Evolutionary conservation across 1,139 yeast genomes (phyloP), one percentile per base, ranked within the genome.

Genomic region (Suhomyces choctaworum): DNA sequence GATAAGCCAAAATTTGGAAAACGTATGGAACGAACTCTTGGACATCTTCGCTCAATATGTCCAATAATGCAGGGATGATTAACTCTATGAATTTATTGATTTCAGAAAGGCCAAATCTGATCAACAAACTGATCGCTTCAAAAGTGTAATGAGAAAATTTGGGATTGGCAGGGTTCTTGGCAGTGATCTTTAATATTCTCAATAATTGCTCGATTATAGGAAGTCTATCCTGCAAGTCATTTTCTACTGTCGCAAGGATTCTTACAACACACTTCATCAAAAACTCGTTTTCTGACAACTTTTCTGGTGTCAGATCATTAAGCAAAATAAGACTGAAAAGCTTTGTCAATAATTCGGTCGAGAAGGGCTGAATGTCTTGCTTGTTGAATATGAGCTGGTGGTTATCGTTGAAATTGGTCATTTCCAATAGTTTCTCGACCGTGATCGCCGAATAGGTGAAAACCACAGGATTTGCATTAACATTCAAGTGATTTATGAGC

Each of bases 141-240:
- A 94, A 94, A 2, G 86, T 73, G 54, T 80, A 94, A 60, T 94
- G 98, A 6, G 90, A 78, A 56, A 92, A 94, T 49, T 82, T 79
- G 16, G 99, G 98, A 58, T 94, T 94, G 8, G 97, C 86, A 10
- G 98, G 99, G 52, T 94, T 94, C 50, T 81, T 82, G 25, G 90
- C 71, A 34, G 90, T 87, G 15, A 80, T 77, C 22, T 71, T 72
- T 31, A 90, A 70, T 34, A 94, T 85, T 33, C 73, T 69, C 35
- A 89, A 62, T 29, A 92, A 66, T 54, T 90, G 92, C 21, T 74
- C 70, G 30, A 85, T 64, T 13, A 82, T 66, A 13, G 78, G 72
- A 8, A 66, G 46, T 37, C 73, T 64, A 16, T 53, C 45, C 14
- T 62, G 56, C 12, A 80, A 52, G 1, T 78, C 60, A 39, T 85